Conservation (phyloP, 176 grass and related monocot species). For the Rhynchospora pubera region DNA sequence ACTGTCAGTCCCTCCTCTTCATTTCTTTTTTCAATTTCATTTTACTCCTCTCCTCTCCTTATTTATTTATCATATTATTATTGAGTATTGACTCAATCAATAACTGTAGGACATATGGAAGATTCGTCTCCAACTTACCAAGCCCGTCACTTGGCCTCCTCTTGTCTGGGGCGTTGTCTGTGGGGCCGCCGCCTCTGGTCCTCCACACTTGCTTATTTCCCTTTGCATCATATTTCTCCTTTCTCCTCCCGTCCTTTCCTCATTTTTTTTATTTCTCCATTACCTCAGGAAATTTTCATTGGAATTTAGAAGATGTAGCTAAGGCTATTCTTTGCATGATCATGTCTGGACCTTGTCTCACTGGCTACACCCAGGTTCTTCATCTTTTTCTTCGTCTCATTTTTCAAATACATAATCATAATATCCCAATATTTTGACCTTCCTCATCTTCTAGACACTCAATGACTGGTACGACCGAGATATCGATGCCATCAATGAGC, state of each 20-base stretch:
- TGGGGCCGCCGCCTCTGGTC: constrained; percentile 90
- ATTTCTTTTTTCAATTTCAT: neutral
- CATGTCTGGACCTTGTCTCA: constrained; percentile 93
- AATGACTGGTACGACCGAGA: constrained; percentile 98
- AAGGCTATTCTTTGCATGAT: constrained; percentile 97
- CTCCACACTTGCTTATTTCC: too few relatives aligned
- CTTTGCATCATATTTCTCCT: too few relatives aligned
- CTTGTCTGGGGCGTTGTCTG: constrained; percentile 93
- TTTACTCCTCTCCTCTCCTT: neutral
- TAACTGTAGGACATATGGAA: constrained; percentile 80
- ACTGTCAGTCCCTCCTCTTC: constrained; percentile 35
- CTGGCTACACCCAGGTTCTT: constrained; percentile 86
- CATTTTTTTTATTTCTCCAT: neutral
- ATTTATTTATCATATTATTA: neutral
- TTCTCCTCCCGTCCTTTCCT: too few relatives aligned
- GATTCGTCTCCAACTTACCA: constrained; percentile 97
- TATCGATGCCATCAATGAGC: constrained; percentile 97
- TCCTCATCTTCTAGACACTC: constrained; percentile 61
- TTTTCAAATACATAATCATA: neutral
- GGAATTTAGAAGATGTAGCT: constrained; percentile 86
- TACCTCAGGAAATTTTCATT: constrained; percentile 92
- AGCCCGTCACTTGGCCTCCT: constrained; percentile 95
- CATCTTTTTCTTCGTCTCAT: neutral
- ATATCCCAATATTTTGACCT: constrained; percentile 30
- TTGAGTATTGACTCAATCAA: constrained; percentile 3